phyloP scores from a whole-genome alignment of 345 rosid genomes.

The Pistacia integerrima region DNA sequence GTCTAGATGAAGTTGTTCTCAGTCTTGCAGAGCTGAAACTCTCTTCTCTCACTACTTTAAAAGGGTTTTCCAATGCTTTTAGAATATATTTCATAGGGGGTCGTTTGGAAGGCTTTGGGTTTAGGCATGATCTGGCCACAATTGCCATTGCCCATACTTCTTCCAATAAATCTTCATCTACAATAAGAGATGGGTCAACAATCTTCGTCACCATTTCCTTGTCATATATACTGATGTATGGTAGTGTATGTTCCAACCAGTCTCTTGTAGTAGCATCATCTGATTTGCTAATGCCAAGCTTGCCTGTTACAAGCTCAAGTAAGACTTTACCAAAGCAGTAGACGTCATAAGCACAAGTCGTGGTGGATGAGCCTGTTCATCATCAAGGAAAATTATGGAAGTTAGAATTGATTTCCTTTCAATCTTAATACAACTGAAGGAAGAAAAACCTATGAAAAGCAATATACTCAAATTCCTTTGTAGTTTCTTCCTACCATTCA shows the following conservation, averaged over 20 bases:
- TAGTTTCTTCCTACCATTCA: not conserved
- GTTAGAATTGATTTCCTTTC: constrained; percentile 10
- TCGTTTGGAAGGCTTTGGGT: constrained; percentile 78
- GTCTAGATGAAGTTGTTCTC: constrained; percentile 67
- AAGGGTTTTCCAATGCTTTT: constrained; percentile 87
- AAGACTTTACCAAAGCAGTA: constrained; percentile 91
- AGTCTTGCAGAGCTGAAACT: constrained; percentile 66
- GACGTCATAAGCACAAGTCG: constrained; percentile 74
- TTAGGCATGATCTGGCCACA: constrained; percentile 87
- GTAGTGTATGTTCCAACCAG: constrained; percentile 57
- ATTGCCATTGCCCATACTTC: constrained; percentile 99
- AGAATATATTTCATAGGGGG: constrained; percentile 86
- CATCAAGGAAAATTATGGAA: constrained; percentile 21
- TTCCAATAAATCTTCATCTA: constrained; percentile 89
- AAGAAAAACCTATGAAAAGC: not conserved
- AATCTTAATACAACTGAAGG: not conserved
- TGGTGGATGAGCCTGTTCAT: constrained; percentile 47
- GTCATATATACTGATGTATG: constrained; percentile 60
- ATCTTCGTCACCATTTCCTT: constrained; percentile 76
- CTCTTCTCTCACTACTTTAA: constrained; percentile 83
- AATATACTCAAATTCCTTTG: not conserved
- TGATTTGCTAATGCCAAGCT: constrained; percentile 72
- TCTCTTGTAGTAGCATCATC: constrained; percentile 59
- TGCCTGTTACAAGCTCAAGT: constrained; percentile 89
- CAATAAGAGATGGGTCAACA: constrained; percentile 75